Base-by-base conservation (phyloP, 2,329 filamentous ascomycete genomes). In the Aspergillus proliferans region DNA sequence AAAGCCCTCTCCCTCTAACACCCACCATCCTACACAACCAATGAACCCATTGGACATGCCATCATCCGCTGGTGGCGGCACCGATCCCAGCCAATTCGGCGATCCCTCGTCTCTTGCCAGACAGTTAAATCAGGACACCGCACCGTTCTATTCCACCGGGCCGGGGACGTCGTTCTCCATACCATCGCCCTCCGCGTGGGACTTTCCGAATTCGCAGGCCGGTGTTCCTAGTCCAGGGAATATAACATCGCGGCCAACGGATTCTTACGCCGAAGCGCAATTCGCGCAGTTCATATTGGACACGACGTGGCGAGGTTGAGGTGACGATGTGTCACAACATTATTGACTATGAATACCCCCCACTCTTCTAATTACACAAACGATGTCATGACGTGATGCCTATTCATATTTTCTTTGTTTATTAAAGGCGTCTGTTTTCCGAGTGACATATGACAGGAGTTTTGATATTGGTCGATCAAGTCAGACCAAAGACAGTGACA, bases 1-100 rank as follows among this genome's bases (percentile, higher is more conserved):
- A 18, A 69, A 68, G 41, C 64, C 59, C 3, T 68, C 68, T 12
- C 64, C 64, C 46, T 63, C 65, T 1, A 62, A 56, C n/a, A 26
- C 49, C 1, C 64, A 69, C 34, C 56, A 64, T 6, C 52, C 58
- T 15, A 62, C 64, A 2, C 59, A 59, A 26, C 52, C 52, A 18
- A 57, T 7, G 4, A 12, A 30, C 7, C 58, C 42, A 54, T 60
- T 41, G 52, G 58, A 39, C 54, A 60, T 30, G 45, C 60, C 56
- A 10, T 47, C 54, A 6, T 47, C 43, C 18, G 18, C 48, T 7
- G 26, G 26, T 30, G 26, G 26, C 10, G 26, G 26, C 10, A 30
- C 26, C 9, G 26, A 12, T 12, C 26, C 26, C 41, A 53, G 49
- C 26, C 53, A 54, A 9, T 52, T 30, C 26, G 12, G 26, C 12